Evolutionary conservation across 352 stramenopile species (phyloP), one percentile per base, ranked within the genome.

Genomic region (Phytophthora meadii): DNA sequence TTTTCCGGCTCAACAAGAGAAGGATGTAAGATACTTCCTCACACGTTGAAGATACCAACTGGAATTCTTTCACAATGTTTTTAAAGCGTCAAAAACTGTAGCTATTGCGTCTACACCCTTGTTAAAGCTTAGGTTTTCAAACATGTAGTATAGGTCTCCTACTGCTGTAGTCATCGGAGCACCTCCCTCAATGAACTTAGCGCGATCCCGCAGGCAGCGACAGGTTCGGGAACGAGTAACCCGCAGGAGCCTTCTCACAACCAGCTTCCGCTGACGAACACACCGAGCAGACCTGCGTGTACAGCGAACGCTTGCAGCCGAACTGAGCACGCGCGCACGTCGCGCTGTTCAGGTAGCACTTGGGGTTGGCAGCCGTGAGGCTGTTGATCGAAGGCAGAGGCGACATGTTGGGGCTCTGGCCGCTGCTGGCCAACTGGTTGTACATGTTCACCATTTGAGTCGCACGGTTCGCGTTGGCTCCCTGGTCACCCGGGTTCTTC

Each of bases 301-400:
- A 79, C 37, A 82, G 61, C 36, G 70, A 67, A 15, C 83, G 83
- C n/a, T 72, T 73, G 67, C 83, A 92, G 53, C 83, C 83, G 37
- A 72, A 83, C 39, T 69, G 24, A 7, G 79, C 65, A 1, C 68
- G 55, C 1, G 79, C 78, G 41, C 83, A 92, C 24, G 55, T 25
- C 12, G 70, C 50, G 54, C 65, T 88, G 74, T 90, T 92, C 47
- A 74, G 57, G 61, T 87, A 90, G 65, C 83, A 92, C 30, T 72
- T 68, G 11, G 83, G 81, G 54, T 92, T 92, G 10, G 30, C 36
- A 9, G 56, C 60, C 1, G 54, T 73, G 11, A 91, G 64, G 2
- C 49, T 53, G 8, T 61, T 57, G 28, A 81, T 52, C 2, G 75
- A 76, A 1, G 83, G 83, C 36, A 92, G 46, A 19, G 70, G 24